Conservation (phyloP, 2,329 filamentous ascomycete genomes). For the Penicillium sp. region DNA sequence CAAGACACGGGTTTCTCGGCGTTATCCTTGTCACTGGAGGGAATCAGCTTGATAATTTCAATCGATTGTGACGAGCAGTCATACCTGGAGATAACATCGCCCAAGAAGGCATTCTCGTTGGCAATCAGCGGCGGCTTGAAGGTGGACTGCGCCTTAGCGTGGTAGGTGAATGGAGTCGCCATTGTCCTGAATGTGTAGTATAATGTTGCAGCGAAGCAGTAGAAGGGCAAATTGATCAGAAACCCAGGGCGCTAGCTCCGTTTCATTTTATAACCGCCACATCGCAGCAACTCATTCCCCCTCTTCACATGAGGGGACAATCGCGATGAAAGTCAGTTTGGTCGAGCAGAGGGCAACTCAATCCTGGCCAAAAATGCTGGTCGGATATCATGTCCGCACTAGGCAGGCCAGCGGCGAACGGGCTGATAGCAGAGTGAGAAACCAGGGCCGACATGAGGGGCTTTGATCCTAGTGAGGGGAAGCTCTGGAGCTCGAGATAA, state of each 20-base stretch:
- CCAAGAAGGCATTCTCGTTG: conserved; percentile 66
- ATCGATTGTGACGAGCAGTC: not conserved
- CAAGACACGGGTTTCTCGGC: conserved; percentile 60
- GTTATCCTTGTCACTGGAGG: conserved; percentile 51
- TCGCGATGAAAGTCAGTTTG: not conserved
- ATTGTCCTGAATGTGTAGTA: conserved; percentile 23
- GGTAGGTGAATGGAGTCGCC: conserved; percentile 51
- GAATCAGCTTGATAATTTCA: not conserved
- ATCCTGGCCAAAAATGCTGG: conserved; percentile 1
- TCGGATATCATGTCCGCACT: conserved; percentile 17
- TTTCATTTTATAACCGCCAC: not conserved
- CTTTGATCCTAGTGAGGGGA: conserved; percentile 10
- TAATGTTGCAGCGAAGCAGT: too few relatives aligned
- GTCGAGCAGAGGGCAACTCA: conserved; percentile 5
- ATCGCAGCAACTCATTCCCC: not conserved
- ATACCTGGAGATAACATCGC: conserved; percentile 59
- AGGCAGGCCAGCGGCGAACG: conserved; percentile 8
- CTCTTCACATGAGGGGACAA: conserved; percentile 8
- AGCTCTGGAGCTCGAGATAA: conserved; percentile 4
- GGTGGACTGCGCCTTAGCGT: conserved; percentile 56
- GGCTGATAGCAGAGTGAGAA: not conserved
- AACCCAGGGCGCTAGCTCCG: not conserved
- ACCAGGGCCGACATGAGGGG: conserved; percentile 11
- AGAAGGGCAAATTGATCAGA: not conserved
- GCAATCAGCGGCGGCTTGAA: conserved; percentile 66